Conservation (phyloP, 176 grass and related monocot genomes). For the Cenchrus fungigraminus region DNA sequence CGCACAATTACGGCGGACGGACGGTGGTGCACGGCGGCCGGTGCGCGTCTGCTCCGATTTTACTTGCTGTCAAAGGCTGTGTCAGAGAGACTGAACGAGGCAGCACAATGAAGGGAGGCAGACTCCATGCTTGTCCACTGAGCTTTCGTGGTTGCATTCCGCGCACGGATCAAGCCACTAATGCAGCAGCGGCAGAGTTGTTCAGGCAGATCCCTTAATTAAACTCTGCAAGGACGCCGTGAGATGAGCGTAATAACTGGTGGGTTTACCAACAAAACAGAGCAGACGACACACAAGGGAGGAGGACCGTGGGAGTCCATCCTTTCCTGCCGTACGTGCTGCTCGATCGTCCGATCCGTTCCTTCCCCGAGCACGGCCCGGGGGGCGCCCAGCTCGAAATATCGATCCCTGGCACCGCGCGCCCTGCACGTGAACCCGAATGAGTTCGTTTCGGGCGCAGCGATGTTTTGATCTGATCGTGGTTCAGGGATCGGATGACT, state of each 20-base stretch:
- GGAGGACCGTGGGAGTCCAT: conserved; percentile 3
- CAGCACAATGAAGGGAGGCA: not conserved
- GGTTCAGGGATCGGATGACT: not conserved
- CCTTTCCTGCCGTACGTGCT: not conserved
- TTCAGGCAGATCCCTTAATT: conserved; percentile 7
- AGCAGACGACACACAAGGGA: not conserved
- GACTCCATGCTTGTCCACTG: too few relatives aligned
- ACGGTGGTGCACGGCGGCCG: not conserved
- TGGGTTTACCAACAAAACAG: not conserved
- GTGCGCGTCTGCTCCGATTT: not conserved
- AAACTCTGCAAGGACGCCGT: not conserved
- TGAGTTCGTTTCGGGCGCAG: not conserved
- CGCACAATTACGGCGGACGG: not conserved
- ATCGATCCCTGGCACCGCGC: too few relatives aligned
- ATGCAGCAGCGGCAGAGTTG: not conserved
- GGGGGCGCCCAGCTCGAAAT: too few relatives aligned
- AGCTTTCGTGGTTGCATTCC: not conserved
- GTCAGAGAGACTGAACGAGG: not conserved
- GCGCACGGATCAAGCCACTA: not conserved
- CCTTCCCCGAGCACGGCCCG: too few relatives aligned
- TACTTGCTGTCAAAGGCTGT: conserved; percentile 24
- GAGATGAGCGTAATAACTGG: not conserved
- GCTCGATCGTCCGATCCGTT: not conserved
- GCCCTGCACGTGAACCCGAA: too few relatives aligned
- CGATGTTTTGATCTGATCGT: not conserved